Evolutionary conservation across 306 rosid genomes (phyloP).

Genomic region (Inga leiocalycina): DNA sequence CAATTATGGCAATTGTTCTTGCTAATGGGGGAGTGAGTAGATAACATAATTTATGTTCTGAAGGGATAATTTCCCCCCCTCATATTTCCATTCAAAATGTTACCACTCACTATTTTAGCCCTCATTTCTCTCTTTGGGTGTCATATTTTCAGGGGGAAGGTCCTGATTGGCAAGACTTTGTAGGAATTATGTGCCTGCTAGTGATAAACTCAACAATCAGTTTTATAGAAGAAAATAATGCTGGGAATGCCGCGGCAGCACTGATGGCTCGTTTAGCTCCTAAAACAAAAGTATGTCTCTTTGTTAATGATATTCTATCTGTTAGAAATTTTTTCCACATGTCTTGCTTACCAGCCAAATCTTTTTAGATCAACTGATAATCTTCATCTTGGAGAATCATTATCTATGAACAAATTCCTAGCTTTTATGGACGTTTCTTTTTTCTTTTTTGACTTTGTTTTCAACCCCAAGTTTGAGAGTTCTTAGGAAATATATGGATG

Average conservation of each 20-base stretch:
- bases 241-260: constrained; percentile 86
- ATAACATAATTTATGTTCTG: constrained; percentile 14
- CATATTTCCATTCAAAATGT: background rate
- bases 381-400: background rate
- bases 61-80: background rate
- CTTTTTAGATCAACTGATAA: background rate
- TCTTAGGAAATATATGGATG: background rate
- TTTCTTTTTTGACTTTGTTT: background rate
- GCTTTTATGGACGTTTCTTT: background rate
- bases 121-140: constrained; percentile 24
- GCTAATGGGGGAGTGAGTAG: constrained; percentile 89
- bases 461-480: background rate
- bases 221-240: constrained; percentile 87
- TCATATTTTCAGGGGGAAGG: constrained; percentile 67
- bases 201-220: constrained; percentile 84
- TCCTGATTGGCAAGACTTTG: constrained; percentile 96
- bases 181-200: constrained; percentile 74
- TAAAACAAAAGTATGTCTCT: constrained; percentile 60
- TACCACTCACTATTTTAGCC: constrained; percentile 5
- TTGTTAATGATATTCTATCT: constrained; percentile 14
- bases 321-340: constrained; percentile 2
- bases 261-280: constrained; percentile 88
- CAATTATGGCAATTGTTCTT: constrained; percentile 82
- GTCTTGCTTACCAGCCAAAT: background rate
- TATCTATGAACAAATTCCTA: constrained; percentile 2